These are phyloP conservation scores for Aspergillus nanangensis DNA, from an alignment of 495 filamentous ascomycete species.

Conservation along the genomic window DNA sequence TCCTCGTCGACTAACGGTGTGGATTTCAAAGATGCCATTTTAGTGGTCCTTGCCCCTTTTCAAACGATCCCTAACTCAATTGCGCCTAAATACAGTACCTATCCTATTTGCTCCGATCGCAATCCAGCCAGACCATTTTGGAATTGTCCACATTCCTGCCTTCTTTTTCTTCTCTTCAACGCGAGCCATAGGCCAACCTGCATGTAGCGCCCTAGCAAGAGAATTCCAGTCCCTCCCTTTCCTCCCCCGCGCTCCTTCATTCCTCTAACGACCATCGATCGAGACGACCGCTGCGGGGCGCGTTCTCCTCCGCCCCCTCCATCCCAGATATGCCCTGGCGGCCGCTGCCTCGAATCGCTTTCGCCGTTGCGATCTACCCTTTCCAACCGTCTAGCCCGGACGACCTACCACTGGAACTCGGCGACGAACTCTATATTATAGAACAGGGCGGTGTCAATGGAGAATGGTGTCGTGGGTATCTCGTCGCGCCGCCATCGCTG, in stretches of 20 bases:
- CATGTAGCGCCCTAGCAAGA: constrained; percentile 30
- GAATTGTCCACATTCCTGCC: constrained; percentile 22
- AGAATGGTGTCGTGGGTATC: constrained; percentile 91
- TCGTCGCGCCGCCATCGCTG: constrained; percentile 89
- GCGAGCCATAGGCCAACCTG: constrained; percentile 14
- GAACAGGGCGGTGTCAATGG: constrained; percentile 84
- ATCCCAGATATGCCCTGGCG: constrained; percentile 80
- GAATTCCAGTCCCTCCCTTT: constrained; percentile 13
- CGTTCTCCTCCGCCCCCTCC: constrained; percentile 14
- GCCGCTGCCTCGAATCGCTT: constrained; percentile 94
- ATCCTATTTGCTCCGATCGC: constrained; percentile 13
- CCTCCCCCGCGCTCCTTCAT: constrained; percentile 10
- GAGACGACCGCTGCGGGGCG: constrained; percentile 18
- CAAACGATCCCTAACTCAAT: constrained; percentile 7
- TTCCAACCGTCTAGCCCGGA: constrained; percentile 81
- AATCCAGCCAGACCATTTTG: constrained; percentile 7
- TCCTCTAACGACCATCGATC: constrained; percentile 13
- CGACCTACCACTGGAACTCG: constrained; percentile 94
- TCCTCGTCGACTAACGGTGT: constrained; percentile 5
- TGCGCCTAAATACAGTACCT: too few relatives aligned
- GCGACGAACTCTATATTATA: constrained; percentile 97
- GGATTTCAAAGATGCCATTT: constrained; percentile 5
- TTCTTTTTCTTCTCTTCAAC: constrained; percentile 7
- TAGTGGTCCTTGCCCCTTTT: constrained; percentile 7
- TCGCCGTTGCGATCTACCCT: constrained; percentile 90